Percentiles rank a stretch among this genome's conserved stretches.
phyloP scores from a whole-genome alignment of 805 yeast species.

The Ogataea degrootiae region DNA sequence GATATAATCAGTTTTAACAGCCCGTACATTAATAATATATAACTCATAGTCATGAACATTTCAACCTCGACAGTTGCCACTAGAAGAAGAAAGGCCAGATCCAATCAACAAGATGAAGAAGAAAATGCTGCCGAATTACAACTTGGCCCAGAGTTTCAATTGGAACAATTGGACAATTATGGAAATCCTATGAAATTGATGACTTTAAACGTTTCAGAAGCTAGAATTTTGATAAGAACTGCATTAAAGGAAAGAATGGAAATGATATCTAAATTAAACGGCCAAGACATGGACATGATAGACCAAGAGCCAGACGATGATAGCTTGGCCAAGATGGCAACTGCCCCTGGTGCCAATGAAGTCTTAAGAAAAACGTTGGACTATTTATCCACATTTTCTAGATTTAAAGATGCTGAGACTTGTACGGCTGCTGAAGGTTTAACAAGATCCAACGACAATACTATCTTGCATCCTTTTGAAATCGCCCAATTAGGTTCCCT shows the following conservation, averaged over 20 bases:
- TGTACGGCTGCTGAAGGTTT: constrained; percentile 90
- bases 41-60: constrained; percentile 56
- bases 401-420: constrained; percentile 89
- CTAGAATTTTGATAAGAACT: constrained; percentile 83
- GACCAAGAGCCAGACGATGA: constrained; percentile 40
- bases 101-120: constrained; percentile 69
- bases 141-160: constrained; percentile 89
- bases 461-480: constrained; percentile 89
- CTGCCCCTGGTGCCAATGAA: constrained; percentile 76
- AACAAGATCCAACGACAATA: constrained; percentile 59
- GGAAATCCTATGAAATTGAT: constrained; percentile 75
- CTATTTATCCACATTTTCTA: constrained; percentile 76
- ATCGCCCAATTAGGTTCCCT: constrained; percentile 82
- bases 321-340: constrained; percentile 44
- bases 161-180: constrained; percentile 72
- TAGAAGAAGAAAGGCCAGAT: constrained; percentile 64
- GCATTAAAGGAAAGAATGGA: constrained; percentile 74
- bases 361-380: constrained; percentile 89
- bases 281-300: constrained; percentile 24
- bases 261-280: constrained; percentile 38
- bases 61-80: constrained; percentile 86
- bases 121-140: constrained; percentile 86
- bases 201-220: constrained; percentile 84
- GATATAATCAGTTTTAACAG: no score
- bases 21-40: no score